Evolutionary conservation across 2,329 filamentous ascomycete genomes (phyloP), one percentile per base, ranked within the genome.

Genomic region (Alternaria solani): DNA sequence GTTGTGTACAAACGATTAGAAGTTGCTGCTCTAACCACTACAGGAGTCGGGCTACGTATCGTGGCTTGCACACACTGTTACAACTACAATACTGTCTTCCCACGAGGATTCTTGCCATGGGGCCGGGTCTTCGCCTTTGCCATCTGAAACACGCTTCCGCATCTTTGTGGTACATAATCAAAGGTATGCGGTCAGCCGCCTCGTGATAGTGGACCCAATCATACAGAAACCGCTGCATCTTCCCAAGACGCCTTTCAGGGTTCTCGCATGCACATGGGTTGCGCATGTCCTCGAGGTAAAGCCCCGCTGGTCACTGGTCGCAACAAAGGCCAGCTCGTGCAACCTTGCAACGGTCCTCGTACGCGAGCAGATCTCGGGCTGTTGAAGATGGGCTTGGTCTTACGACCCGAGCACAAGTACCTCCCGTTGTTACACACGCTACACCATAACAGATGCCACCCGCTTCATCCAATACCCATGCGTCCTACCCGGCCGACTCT

Each of bases 361-460:
- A 49, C 58, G 58, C 57, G 46, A 62, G 60, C 58, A 60, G 46
- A 59, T 53, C 43, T 66, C 55, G 51, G 61, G 49, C 57, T 66
- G 51, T 62, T 64, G 66, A 65, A 66, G 53, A 62, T 52, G 57
- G 54, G 34, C 36, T 49, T 47, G 47, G 74, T 76, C 59, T 32
- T 64, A 76, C 75, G 73, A 26, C 57, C 34, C 61, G 57, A 64
- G 64, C 60, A 70, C 63, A 11, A 57, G 69, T 72, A 69, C 63
- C 65, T 68, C 70, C 62, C 55, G 63, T 73, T 59, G 74, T 76
- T 74, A 74, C 73, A 75, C 75, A 55, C 63, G 66, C 72, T 76
- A 73, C 72, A 63, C 75, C 70, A 62, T 63, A 74, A 70, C 42
- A 53, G 63, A 65, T 54, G 57, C 57, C 58, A 44, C 65, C 67